phyloP scores from a whole-genome alignment of 208 protist genomes.

The Leishmania lainsoni region DNA sequence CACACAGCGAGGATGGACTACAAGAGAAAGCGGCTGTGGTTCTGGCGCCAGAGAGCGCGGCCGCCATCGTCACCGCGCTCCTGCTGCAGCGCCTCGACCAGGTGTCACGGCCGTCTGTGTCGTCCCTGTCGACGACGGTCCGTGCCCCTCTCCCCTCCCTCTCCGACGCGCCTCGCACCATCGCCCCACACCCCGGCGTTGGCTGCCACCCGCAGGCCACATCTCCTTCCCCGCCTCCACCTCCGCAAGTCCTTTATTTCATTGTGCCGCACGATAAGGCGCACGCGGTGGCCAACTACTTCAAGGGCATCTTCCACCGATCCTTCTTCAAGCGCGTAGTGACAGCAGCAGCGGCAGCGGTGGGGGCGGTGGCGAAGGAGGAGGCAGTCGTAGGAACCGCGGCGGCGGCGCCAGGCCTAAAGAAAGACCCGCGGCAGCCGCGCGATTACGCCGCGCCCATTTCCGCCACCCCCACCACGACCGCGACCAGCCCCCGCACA shows the following conservation, averaged over 20 bases:
- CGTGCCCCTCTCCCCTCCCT: neutral
- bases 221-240: neutral
- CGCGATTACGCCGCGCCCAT: neutral
- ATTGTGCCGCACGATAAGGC: constrained; percentile 44
- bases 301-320: constrained; percentile 61
- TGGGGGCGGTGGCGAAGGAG: neutral
- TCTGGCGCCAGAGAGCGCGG: constrained; percentile 57
- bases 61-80: constrained; percentile 49
- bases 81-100: constrained; percentile 33
- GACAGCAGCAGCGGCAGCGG: neutral
- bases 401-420: neutral
- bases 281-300: constrained; percentile 45
- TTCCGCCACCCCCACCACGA: neutral
- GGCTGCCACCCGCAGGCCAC: neutral
- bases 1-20: constrained; percentile 8
- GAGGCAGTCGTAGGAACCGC: neutral
- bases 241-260: constrained; percentile 35
- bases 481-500: neutral
- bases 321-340: constrained; percentile 40
- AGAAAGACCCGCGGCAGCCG: neutral
- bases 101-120: neutral
- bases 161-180: neutral
- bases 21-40: constrained; percentile 23
- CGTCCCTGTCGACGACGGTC: too few species aligned
- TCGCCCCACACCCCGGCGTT: neutral